Evolutionary conservation across 2,329 filamentous ascomycete species (phyloP), one percentile per base, ranked within the genome.

Genomic region (Stagonosporopsis chrysanthemi): DNA sequence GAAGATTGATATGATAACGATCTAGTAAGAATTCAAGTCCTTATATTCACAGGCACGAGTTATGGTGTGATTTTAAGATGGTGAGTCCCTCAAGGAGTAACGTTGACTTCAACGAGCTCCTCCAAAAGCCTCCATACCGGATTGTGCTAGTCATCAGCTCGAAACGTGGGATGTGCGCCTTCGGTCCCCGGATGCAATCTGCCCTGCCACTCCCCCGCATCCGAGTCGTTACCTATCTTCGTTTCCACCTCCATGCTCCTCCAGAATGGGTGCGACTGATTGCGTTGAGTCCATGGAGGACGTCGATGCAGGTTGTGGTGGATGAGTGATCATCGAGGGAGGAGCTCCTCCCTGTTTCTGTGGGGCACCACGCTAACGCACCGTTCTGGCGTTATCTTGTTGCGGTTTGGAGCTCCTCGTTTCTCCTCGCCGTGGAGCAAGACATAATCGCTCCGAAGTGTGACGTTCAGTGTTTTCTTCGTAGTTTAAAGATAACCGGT

Each of bases 321-420:
- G 47, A 46, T 33, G 44, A 45, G 50, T 51, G 46, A 31, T 52
- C 24, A 31, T 45, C 41, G 36, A 43, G 50, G 48, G 61, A 63
- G 61, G 58, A 61, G 58, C 58, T 61, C 58, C 58, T 61, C 61
- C 55, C 51, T 19, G 17, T n/a, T 28, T 19, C 8, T 49, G 52
- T 49, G 52, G 52, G 29, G 52, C 31, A 7, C 26, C 22, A 15
- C 33, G 23, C 23, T 53, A 56, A 38, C 38, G 22, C 12, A 3
- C 7, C 28, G 22, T 6, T 26, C 33, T 39, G 42, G 48, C 17
- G 36, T 31, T 23, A 55, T 48, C 39, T 48, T 26, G 22, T n/a
- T 17, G 15, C 19, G 51, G 51, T 41, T 22, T 24, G 36, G 51
- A 53, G 51, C 51, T 53, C 35, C 43, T 42, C 11, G 19, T 47